Evolutionary conservation across 805 yeast genomes (phyloP), one percentile per base, ranked within the genome.

Genomic region (Ogataea henricii): DNA sequence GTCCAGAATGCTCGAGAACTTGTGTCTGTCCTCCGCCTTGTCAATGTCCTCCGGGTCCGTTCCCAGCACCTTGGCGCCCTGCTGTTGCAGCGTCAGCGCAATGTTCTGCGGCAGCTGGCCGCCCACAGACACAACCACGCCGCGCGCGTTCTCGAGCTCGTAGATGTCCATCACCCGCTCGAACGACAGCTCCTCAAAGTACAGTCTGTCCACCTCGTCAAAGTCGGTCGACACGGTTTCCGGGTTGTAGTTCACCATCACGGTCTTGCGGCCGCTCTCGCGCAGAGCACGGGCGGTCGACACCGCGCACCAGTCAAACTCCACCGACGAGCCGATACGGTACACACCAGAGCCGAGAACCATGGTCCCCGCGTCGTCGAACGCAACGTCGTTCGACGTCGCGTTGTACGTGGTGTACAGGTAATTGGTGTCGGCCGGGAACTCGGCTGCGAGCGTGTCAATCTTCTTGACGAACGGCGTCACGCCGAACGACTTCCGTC

Each of bases 291-390:
- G 84, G 47, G 96, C 97, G 49, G 99, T 87, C 55, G 94, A 82
- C 54, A 92, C 99, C 47, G 98, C 99, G 78, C 99, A 92, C 99
- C 99, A 92, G 71, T 92, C 99, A 63, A 92, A 92, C 74, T 94
- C 99, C 46, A 92, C 99, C 26, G 97, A 90, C 1, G 97, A 91
- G 50, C 99, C 99, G 68, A 92, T 92, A 71, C 99, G 83, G 81
- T 92, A 92, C 43, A 94, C 99, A 76, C 99, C 98, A n/a, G 97
- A 90, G 46, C 98, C 99, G 60, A 92, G 78, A 34, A 92, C 98
- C 82, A 94, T 75, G 52, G 94, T 86, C 64, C 98, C 98, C 57
- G 87, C 78, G 50, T 92, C 98, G 61, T 86, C 81, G 65, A 92
- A 94, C 38, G 74, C 79, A 41, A 92, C 85, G 69, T 92, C 99